phyloP scores from a whole-genome alignment of 345 rosid species.

The Hibiscus mutabilis region DNA sequence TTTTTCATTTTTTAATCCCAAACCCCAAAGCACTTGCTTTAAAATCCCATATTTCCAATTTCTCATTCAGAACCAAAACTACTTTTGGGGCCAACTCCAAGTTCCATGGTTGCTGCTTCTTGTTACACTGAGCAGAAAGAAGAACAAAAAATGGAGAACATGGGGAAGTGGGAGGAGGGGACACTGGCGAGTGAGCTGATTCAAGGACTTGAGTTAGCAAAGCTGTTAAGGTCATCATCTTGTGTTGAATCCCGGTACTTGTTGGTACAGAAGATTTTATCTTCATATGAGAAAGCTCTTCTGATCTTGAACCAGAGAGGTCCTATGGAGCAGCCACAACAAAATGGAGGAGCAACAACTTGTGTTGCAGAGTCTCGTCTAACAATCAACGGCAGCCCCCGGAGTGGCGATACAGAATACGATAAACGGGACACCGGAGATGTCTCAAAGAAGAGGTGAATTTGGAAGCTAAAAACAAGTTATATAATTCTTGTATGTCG shows the following conservation, averaged over 20 bases:
- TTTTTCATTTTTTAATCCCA: neutral
- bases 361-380: conserved; percentile 45
- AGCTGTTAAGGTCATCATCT: conserved; percentile 42
- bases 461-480: neutral
- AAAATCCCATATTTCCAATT: conserved; percentile 31
- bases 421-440: conserved; percentile 34
- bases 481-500: neutral
- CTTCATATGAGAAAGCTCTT: conserved; percentile 67
- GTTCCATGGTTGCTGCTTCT: conserved; percentile 21
- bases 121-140: neutral
- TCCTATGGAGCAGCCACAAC: conserved; percentile 25
- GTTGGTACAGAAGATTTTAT: conserved; percentile 42
- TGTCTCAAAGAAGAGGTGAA: conserved; percentile 67
- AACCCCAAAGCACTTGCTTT: conserved; percentile 15
- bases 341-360: conserved; percentile 9
- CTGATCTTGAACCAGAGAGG: conserved; percentile 34
- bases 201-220: conserved; percentile 50
- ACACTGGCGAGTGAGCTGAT: conserved; percentile 45
- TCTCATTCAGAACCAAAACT: conserved; percentile 12
- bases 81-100: neutral
- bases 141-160: conserved; percentile 17
- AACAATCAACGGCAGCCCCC: conserved; percentile 62
- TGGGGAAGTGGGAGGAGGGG: conserved; percentile 43
- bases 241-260: conserved; percentile 31
- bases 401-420: conserved; percentile 45